Evolutionary conservation across 2,329 filamentous ascomycete species (phyloP), one percentile per base, ranked within the genome.

Genomic region (Colletotrichum chlorophyti): DNA sequence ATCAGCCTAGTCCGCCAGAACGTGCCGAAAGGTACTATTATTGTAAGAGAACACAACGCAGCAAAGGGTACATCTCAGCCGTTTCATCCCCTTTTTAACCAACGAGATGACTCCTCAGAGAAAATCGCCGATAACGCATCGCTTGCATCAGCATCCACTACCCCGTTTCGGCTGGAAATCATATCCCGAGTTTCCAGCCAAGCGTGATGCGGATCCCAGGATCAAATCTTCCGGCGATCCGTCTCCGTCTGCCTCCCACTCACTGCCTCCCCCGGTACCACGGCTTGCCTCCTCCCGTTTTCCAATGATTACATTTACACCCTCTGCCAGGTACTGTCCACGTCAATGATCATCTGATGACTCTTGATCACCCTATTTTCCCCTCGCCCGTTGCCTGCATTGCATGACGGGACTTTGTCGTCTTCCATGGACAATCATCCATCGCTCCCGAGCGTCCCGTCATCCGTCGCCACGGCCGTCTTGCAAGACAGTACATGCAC

Each of bases 281-380:
- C n/a, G n/a, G n/a, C n/a, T n/a, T n/a, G n/a, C n/a, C n/a, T n/a
- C n/a, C n/a, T n/a, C 42, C 32, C 26, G 24, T 34, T 40, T 27
- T 37, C 52, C 32, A 17, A 41, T 37, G 35, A 47, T 15, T n/a
- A n/a, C n/a, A n/a, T n/a, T 29, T 34, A 26, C 23, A 17, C 12
- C 37, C 29, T 19, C 21, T 21, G n/a, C 19, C 27, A 9, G 32
- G n/a, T 10, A 26, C 49, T 54, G 50, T n/a, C n/a, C 55, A 58
- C 32, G 6, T 14, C 12, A 38, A 21, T 40, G 57, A 49, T 60
- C 57, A 60, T 60, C 57, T 60, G 57, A 60, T 40, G 51, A 53
- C 15, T n/a, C n/a, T n/a, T n/a, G n/a, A n/a, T n/a, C n/a, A n/a
- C n/a, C n/a, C n/a, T n/a, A n/a, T n/a, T 31, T 19, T 50, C 38